Evolutionary conservation across 2,329 filamentous ascomycete genomes (phyloP).

Genomic region (Colletotrichum ledebouriae): DNA sequence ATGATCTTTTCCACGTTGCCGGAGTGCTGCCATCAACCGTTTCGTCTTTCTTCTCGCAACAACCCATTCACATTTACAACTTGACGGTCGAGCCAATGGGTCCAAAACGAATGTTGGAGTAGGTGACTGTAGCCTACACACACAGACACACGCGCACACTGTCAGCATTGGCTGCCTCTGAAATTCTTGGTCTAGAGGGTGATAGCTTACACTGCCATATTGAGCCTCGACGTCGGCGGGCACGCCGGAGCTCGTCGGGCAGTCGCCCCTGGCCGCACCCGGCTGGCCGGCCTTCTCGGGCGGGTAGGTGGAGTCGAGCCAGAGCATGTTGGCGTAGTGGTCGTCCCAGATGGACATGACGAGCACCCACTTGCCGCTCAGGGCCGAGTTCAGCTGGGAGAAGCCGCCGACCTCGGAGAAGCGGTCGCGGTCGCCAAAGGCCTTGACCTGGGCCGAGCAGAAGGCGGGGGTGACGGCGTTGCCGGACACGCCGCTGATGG

Average conservation of each 20-base stretch:
- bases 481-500: slow-evolving; percentile 46
- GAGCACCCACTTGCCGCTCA: slow-evolving; percentile 71
- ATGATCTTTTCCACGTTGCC: no score
- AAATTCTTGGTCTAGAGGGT: not conserved
- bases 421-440: slow-evolving; percentile 64
- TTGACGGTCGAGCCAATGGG: slow-evolving; percentile 58
- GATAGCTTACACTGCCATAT: slow-evolving; percentile 42
- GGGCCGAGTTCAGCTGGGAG: slow-evolving; percentile 65
- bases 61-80: not conserved
- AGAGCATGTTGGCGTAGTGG: slow-evolving; percentile 69
- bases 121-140: slow-evolving; percentile 55
- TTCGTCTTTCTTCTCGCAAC: no score
- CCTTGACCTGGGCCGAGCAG: slow-evolving; percentile 68
- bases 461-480: slow-evolving; percentile 68
- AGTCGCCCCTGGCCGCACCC: slow-evolving; percentile 46
- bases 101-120: slow-evolving; percentile 63
- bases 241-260: slow-evolving; percentile 46
- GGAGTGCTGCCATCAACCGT: no score
- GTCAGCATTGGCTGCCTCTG: not conserved
- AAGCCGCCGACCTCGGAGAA: slow-evolving; percentile 70
- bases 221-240: slow-evolving; percentile 45
- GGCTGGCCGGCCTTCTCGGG: slow-evolving; percentile 46
- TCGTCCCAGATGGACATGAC: slow-evolving; percentile 73
- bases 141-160: not conserved
- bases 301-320: slow-evolving; percentile 73